These are phyloP conservation scores for Ophiostoma sp. DNA, from an alignment of 2,329 filamentous ascomycete species.

Conservation along the genomic window DNA sequence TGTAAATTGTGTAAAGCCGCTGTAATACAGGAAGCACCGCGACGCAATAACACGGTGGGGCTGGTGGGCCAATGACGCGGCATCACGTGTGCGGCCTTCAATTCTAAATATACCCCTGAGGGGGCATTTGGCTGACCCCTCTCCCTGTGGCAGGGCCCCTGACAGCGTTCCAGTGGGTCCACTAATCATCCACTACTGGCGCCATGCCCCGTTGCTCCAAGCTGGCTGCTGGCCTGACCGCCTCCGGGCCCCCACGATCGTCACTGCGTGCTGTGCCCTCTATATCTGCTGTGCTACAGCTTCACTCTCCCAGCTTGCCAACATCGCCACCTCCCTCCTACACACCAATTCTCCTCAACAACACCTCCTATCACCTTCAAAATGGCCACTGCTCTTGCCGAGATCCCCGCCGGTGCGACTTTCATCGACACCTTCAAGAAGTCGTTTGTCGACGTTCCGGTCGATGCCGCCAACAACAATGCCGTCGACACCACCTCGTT, in stretches of 20 bases:
- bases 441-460: constrained; percentile 77
- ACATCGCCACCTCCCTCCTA: neutral
- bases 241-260: constrained; percentile 6
- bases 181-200: neutral
- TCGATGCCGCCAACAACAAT: constrained; percentile 68
- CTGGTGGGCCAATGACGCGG: constrained; percentile 20
- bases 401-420: constrained; percentile 61
- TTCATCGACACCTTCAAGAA: constrained; percentile 81
- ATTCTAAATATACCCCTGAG: constrained; percentile 2
- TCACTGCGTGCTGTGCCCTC: neutral
- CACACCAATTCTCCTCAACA: neutral
- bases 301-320: neutral
- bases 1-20: neutral
- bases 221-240: constrained; percentile 8
- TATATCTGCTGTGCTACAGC: neutral
- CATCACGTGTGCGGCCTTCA: constrained; percentile 21
- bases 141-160: neutral
- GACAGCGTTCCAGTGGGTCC: neutral
- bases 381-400: constrained; percentile 46
- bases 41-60: neutral
- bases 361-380: neutral
- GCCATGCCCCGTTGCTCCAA: neutral
- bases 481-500: constrained; percentile 80
- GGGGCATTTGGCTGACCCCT: neutral
- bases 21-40: neutral